Percentiles rank a stretch among this genome's conserved stretches.
Evolutionary conservation across 306 rosid genomes (phyloP).

Genomic region (Calophaca sinica): DNA sequence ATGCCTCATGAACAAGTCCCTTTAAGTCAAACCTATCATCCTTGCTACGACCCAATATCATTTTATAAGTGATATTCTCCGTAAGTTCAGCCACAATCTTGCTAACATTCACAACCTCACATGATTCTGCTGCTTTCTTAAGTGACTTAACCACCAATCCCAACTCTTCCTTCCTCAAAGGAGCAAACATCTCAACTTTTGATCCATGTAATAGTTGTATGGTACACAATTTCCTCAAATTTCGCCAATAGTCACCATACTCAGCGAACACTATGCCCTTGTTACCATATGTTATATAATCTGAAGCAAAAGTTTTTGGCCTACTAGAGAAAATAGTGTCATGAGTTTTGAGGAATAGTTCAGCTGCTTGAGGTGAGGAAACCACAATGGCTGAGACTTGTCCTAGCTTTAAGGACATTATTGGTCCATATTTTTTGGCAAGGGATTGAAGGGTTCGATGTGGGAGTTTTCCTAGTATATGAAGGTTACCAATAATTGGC

Average conservation of each 20-base stretch:
- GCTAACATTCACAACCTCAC: constrained; percentile 39
- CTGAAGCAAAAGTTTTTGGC: constrained; percentile 8
- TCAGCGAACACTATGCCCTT: constrained; percentile 37
- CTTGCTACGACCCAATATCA: constrained; percentile 26
- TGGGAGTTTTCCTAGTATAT: constrained; percentile 44
- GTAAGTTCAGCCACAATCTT: background rate
- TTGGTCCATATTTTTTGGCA: too few relatives aligned
- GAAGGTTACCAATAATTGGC: constrained; percentile 56
- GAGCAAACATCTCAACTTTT: constrained; percentile 41
- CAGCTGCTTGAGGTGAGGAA: too few relatives aligned
- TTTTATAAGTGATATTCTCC: constrained; percentile 8
- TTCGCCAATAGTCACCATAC: constrained; percentile 57
- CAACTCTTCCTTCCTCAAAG: constrained; percentile 39
- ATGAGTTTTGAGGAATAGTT: too few relatives aligned
- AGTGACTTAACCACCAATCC: background rate
- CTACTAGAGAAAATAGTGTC: constrained; percentile 25
- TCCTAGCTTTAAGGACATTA: too few relatives aligned
- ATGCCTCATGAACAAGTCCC: background rate
- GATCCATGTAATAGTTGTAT: constrained; percentile 22
- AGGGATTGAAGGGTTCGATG: too few relatives aligned
- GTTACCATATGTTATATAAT: constrained; percentile 10
- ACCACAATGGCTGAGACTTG: too few relatives aligned
- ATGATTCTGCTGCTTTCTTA: background rate
- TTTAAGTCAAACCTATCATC: constrained; percentile 33
- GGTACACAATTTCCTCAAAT: constrained; percentile 47